Conservation (phyloP, 495 filamentous ascomycete genomes). For the Parmelia sp. region DNA sequence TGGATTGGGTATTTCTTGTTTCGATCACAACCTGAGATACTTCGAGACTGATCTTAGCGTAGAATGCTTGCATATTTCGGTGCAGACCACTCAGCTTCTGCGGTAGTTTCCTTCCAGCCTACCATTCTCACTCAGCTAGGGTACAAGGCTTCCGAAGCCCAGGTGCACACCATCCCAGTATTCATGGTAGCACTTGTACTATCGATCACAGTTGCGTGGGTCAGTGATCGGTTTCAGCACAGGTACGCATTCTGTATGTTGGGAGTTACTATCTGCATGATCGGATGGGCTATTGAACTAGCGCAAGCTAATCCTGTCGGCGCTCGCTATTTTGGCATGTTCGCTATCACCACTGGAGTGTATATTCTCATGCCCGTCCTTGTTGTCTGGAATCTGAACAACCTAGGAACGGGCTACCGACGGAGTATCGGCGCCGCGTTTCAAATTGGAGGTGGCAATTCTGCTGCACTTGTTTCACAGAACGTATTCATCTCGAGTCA, state of each 20-base stretch:
- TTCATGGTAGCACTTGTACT: no score
- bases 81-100: no score
- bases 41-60: no score
- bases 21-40: no score
- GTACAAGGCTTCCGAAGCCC: no score
- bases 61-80: no score
- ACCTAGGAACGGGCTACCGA: slow-evolving; percentile 40
- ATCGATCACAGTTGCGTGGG: no score
- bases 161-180: no score
- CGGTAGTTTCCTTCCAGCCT: no score
- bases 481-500: not conserved
- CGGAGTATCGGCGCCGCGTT: slow-evolving; percentile 32
- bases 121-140: no score
- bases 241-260: slow-evolving; percentile 37
- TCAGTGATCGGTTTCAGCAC: no score
- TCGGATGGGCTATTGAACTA: slow-evolving; percentile 38
- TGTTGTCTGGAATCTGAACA: slow-evolving; percentile 27
- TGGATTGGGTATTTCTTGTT: no score
- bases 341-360: slow-evolving; percentile 25
- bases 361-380: slow-evolving; percentile 29
- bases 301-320: slow-evolving; percentile 21
- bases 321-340: slow-evolving; percentile 29
- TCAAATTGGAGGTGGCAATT: not conserved
- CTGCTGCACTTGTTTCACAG: not conserved
- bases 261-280: slow-evolving; percentile 33